Conservation (phyloP, 1,284 basidiomycete genomes). For the Naganishia cerealis region DNA sequence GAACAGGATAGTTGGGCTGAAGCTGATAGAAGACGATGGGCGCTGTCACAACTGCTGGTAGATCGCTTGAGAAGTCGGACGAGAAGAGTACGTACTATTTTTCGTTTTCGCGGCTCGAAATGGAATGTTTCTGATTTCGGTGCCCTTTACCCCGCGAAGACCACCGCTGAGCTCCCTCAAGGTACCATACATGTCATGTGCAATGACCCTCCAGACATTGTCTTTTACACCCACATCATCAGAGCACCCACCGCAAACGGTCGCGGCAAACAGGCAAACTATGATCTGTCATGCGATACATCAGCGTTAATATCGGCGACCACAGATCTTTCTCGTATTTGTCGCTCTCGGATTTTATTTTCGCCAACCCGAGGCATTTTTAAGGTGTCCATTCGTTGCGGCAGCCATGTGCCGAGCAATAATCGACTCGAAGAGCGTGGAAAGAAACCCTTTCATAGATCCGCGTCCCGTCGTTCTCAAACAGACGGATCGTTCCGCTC, state of each 20-base stretch:
- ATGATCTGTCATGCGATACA: conserved; percentile 6
- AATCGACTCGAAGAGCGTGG: not conserved
- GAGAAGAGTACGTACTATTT: conserved; percentile 5
- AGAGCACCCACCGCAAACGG: not conserved
- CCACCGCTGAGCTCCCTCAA: conserved; percentile 8
- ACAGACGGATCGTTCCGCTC: conserved; percentile 16
- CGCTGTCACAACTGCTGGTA: not conserved
- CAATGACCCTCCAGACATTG: conserved; percentile 19
- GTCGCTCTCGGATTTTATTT: conserved; percentile 5
- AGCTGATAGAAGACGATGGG: conserved; percentile 15
- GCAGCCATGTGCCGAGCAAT: not conserved
- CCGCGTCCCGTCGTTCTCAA: not conserved
- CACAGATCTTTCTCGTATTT: conserved; percentile 6
- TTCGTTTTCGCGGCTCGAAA: not conserved
- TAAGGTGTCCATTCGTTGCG: conserved; percentile 3
- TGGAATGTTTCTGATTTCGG: not conserved
- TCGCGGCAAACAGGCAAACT: not conserved
- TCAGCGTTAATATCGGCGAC: conserved; percentile 10
- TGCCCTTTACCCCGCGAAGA: not conserved
- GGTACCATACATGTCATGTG: conserved; percentile 18
- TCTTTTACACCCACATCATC: conserved; percentile 20
- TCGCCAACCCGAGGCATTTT: not conserved
- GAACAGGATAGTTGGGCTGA: not conserved
- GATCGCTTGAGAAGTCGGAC: conserved; percentile 4
- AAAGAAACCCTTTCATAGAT: not conserved